phyloP scores from a whole-genome alignment of 208 protist genomes.

The Trypanosoma cruzi region DNA sequence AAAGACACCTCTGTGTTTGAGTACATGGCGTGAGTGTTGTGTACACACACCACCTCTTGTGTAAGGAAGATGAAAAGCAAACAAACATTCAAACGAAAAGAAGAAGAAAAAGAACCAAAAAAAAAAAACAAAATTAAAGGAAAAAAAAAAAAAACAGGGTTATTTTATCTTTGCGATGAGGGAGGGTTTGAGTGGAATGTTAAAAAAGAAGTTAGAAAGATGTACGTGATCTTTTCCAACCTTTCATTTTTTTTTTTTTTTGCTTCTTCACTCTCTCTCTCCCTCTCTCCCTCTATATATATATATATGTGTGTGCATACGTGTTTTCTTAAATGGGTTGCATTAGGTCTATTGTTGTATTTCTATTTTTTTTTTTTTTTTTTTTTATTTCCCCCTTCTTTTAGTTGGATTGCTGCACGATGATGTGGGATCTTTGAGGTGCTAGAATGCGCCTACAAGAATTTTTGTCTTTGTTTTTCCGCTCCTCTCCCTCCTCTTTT shows the following conservation, averaged over 20 bases:
- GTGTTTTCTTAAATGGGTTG: too few relatives aligned
- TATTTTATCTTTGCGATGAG: background rate
- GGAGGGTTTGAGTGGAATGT: background rate
- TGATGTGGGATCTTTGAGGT: background rate
- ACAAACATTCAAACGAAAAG: too few relatives aligned
- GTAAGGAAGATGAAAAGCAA: background rate
- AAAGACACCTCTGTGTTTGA: slow-evolving; percentile 39
- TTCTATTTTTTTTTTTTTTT: slow-evolving; percentile 2
- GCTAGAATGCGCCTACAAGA: background rate
- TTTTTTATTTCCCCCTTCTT: background rate
- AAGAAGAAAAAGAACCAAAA: slow-evolving; percentile 5
- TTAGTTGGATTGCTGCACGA: background rate
- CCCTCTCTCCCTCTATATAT: background rate
- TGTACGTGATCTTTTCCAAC: too few relatives aligned
- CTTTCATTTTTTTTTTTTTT: background rate
- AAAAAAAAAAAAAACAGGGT: background rate
- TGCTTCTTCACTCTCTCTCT: background rate
- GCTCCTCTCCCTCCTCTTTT: too few relatives aligned
- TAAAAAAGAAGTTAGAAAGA: too few relatives aligned
- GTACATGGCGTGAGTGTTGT: slow-evolving; percentile 52
- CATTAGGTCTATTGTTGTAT: too few relatives aligned
- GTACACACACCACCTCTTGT: too few relatives aligned
- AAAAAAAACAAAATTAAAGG: background rate
- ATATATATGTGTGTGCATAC: background rate
- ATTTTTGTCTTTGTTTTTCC: too few relatives aligned